A percentile compares a stretch with the other conserved stretches of the same genome.
Conservation (phyloP, 2,329 filamentous ascomycete genomes). For the Fusarium mangiferae region DNA sequence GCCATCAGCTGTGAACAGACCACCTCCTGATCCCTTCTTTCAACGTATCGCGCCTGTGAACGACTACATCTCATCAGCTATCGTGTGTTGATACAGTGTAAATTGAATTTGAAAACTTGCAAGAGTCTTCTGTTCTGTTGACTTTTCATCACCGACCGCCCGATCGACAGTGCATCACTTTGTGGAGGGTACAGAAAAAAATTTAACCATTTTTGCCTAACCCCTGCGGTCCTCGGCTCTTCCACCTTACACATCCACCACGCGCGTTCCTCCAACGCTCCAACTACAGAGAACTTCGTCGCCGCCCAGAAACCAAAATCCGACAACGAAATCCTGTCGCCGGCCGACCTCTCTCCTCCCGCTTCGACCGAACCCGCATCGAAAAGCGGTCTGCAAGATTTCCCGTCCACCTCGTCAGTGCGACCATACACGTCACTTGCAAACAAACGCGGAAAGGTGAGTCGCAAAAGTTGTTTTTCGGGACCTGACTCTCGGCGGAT, state of each 20-base stretch:
- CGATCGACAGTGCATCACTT: conserved; percentile 29
- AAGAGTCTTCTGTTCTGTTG: conserved; percentile 15
- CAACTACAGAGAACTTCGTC: conserved; percentile 16
- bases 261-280: conserved; percentile 7
- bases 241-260: conserved; percentile 15
- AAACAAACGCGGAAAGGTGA: conserved; percentile 36
- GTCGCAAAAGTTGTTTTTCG: conserved; percentile 28
- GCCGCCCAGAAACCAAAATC: conserved; percentile 1
- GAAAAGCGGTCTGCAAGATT: conserved; percentile 30
- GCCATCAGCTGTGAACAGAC: conserved; percentile 41
- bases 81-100: conserved; percentile 20
- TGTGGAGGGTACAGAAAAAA: conserved; percentile 27
- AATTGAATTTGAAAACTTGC: conserved; percentile 16
- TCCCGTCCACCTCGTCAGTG: conserved; percentile 22
- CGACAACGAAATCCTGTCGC: conserved; percentile 39
- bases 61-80: conserved; percentile 33
- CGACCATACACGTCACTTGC: conserved; percentile 37
- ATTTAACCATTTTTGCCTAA: conserved; percentile 25
- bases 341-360: conserved; percentile 39
- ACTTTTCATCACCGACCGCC: conserved; percentile 6
- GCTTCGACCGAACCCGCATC: conserved; percentile 11
- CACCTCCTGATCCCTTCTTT: conserved; percentile 43
- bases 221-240: conserved; percentile 16
- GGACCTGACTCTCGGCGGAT: conserved; percentile 15
- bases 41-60: conserved; percentile 24